Evolutionary conservation across 164 flowering plant genomes (phyloP), one percentile per base, ranked within the genome.

Genomic region (Piper betle): DNA sequence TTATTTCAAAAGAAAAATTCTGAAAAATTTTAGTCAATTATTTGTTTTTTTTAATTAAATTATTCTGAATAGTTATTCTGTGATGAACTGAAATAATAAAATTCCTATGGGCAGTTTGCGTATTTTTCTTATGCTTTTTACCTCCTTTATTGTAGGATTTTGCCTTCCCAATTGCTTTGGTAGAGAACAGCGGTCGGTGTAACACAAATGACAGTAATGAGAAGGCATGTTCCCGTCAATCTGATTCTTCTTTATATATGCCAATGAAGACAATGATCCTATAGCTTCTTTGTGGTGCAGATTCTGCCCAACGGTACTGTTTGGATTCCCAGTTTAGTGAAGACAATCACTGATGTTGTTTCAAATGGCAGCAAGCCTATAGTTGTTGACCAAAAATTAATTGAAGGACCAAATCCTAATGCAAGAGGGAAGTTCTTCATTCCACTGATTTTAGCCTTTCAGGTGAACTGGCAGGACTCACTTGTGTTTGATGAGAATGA

Each of bases 151-250:
- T 19, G 19, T 39, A 92, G 98, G 77, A 37, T 40, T 64, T 62
- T 60, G 15, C 69, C 3, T 73, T 84, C 63, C 95, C 93, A 57
- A 86, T 91, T 70, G 86, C 77, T 70, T 80, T 88, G 85, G 99
- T 82, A 38, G 99, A 94, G 81, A 94, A 94, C 68, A 87, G 97
- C 73, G 93, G 96, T 57, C 84, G 99, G 71, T 94, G 99, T 77
- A 76, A 74, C 53, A 87, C 84, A 75, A 91, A 91, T 73, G 97
- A 84, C 17, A 64, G 16, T 61, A 85, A 79, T 37, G 99, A 94
- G 67, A 94, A 94, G 96, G 99, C 82, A 57, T 58, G 2, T 13
- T 19, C 18, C 52, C 6, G 6, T 38, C 53, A 39, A 7, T 8
- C 20, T 42, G 42, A 12, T 46, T 12, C 10, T 46, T 2, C 46